Conservation (phyloP, 164 flowering plant genomes). For the Chimonanthus salicifolius region DNA sequence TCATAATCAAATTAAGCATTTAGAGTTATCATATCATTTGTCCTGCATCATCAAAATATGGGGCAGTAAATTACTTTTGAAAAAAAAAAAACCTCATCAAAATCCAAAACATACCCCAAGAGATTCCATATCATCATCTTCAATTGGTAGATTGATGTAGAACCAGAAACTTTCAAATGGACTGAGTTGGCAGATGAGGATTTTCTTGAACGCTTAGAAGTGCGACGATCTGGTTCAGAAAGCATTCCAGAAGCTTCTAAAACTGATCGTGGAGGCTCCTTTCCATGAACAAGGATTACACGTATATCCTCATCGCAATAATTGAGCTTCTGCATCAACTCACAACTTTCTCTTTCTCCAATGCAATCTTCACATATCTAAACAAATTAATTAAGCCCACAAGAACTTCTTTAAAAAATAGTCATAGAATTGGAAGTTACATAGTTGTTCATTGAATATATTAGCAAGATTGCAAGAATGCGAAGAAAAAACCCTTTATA, state of each 20-base stretch:
- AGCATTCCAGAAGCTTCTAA: conserved; percentile 63
- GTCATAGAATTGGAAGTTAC: background rate
- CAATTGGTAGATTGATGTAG: conserved; percentile 81
- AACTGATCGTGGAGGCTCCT: conserved; percentile 84
- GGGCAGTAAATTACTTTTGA: background rate
- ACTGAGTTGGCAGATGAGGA: conserved; percentile 53
- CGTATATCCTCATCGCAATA: conserved; percentile 68
- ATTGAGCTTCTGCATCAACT: conserved; percentile 72
- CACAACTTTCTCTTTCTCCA: conserved; percentile 85
- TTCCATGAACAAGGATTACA: conserved; percentile 70
- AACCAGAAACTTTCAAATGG: conserved; percentile 78
- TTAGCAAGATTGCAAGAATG: no score
- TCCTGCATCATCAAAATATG: background rate
- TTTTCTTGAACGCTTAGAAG: conserved; percentile 83
- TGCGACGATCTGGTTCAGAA: conserved; percentile 67
- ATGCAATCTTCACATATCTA: conserved; percentile 90
- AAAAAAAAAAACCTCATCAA: background rate
- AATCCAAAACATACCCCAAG: conserved; percentile 69
- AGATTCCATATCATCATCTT: conserved; percentile 99
- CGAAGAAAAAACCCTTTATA: no score
- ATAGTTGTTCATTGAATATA: no score
- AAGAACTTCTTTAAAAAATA: background rate
- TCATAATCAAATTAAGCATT: no score
- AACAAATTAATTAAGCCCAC: background rate
- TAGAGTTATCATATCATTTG: no score